Evolutionary conservation across 2,329 filamentous ascomycete species (phyloP), one percentile per base, ranked within the genome.

Genomic region (Trichoderma endophyticum): DNA sequence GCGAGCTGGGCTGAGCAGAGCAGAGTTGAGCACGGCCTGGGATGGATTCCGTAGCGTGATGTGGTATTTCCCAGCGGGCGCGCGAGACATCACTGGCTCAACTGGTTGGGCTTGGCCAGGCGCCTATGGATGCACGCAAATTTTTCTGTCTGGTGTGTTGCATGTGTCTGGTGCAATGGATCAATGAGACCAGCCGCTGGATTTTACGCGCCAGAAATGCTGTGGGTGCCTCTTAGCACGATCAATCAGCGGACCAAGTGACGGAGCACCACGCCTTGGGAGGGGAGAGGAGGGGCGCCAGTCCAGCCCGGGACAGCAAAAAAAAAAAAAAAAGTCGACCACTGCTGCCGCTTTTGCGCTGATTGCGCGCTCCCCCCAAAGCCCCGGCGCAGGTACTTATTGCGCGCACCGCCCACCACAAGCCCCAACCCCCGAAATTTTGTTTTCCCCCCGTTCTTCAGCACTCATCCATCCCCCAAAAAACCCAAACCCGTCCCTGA

Each of bases 371-470:
- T 60, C 62, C 28, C 71, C 71, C 62, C 73, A 73, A 73, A 70
- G 68, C 61, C 72, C 74, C 74, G 72, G 72, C 71, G 65, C 75
- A 78, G 76, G 77, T 81, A 81, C 80, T 80, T 81, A 81, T 79
- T 79, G 74, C 75, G 78, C 76, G 73, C 79, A 79, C 75, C 80
- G 72, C 79, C 80, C 80, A 78, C 80, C 76, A 74, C 65, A 30
- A 74, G 72, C 74, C 77, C 77, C 74, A 73, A 75, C 77, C 78
- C 77, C 74, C 78, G 74, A 71, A 76, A 74, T 71, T 77, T 75
- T 77, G 73, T 77, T 77, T 78, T 70, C 74, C 77, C 76, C 76
- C 75, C 75, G 69, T 75, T 75, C 76, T 78, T 75, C 78, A 79
- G 77, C 77, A 77, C 78, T 77, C 75, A 62, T 72, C 59, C 76